Evolutionary conservation across 352 stramenopile genomes (phyloP).

Genomic region (Pythium aristosporum): DNA sequence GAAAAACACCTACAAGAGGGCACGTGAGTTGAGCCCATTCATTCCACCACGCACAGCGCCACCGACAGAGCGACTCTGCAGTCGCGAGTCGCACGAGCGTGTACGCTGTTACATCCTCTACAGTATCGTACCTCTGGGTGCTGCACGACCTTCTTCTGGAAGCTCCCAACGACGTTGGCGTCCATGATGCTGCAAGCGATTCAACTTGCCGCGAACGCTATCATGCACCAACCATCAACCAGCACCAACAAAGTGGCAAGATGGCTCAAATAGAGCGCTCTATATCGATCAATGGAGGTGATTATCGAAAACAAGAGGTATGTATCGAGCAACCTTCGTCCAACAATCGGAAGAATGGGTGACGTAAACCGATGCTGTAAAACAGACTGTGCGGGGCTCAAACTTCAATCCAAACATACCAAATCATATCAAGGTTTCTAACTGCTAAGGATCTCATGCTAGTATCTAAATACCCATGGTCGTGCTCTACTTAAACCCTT

Average conservation of each 20-base stretch:
- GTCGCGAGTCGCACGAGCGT: not conserved
- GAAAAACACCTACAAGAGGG: conserved; percentile 62
- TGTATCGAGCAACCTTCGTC: not conserved
- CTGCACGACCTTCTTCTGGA: conserved; percentile 67
- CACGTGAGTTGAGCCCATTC: not conserved
- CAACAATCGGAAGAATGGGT: conserved; percentile 10
- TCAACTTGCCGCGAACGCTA: conserved; percentile 22
- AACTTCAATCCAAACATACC: conserved; percentile 27
- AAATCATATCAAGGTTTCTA: conserved; percentile 6
- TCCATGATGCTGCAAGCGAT: conserved; percentile 40
- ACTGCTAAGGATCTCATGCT: too few relatives aligned
- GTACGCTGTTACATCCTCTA: not conserved
- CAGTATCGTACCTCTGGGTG: conserved; percentile 55
- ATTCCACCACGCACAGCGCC: not conserved
- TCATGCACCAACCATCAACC: conserved; percentile 30
- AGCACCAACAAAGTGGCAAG: conserved; percentile 22
- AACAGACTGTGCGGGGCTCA: conserved; percentile 15
- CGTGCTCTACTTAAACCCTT: too few relatives aligned
- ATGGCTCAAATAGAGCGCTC: conserved; percentile 18
- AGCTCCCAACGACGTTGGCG: conserved; percentile 50
- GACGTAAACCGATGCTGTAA: conserved; percentile 34
- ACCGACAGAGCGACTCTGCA: not conserved
- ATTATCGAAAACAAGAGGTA: not conserved
- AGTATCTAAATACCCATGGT: too few relatives aligned
- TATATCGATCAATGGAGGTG: conserved; percentile 10